Percentiles rank a stretch among this genome's conserved stretches.
Conservation (phyloP, 2,329 filamentous ascomycete genomes). For the Monascus ruber region DNA sequence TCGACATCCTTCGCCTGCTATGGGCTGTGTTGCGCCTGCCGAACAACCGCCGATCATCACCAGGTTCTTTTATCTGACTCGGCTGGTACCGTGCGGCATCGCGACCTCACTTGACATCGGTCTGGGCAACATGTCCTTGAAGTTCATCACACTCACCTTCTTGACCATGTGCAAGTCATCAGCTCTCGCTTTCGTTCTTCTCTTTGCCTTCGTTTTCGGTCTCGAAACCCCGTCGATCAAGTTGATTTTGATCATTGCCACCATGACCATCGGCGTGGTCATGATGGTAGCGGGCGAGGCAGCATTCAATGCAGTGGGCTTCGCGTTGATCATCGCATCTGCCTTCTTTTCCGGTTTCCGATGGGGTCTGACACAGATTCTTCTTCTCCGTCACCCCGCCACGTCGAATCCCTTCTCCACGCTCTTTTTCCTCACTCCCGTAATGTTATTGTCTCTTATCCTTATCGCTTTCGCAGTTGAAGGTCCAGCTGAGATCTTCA, state of each 20-base stretch:
- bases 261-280: conserved; percentile 86
- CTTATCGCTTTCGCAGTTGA: conserved; percentile 77
- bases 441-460: conserved; percentile 84
- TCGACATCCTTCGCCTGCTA: conserved; percentile 22
- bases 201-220: conserved; percentile 90
- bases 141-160: conserved; percentile 93
- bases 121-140: conserved; percentile 86
- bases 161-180: conserved; percentile 99
- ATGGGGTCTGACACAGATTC: conserved; percentile 96
- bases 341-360: conserved; percentile 94
- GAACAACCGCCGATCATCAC: conserved; percentile 59
- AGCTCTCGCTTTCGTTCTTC: conserved; percentile 81
- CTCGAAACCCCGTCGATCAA: conserved; percentile 80
- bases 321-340: conserved; percentile 82
- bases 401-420: conserved; percentile 94
- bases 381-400: conserved; percentile 83
- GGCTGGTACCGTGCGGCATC: conserved; percentile 81
- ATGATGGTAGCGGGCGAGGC: conserved; percentile 98
- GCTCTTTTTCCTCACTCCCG: conserved; percentile 92
- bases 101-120: conserved; percentile 95
- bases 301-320: conserved; percentile 75
- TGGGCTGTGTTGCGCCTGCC: conserved; percentile 38
- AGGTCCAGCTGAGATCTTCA: conserved; percentile 56
- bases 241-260: conserved; percentile 73
- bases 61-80: conserved; percentile 79